A percentile compares a stretch with the other conserved stretches of the same genome.
phyloP scores from a whole-genome alignment of 257 asterid species.

The Solanum sitiens region DNA sequence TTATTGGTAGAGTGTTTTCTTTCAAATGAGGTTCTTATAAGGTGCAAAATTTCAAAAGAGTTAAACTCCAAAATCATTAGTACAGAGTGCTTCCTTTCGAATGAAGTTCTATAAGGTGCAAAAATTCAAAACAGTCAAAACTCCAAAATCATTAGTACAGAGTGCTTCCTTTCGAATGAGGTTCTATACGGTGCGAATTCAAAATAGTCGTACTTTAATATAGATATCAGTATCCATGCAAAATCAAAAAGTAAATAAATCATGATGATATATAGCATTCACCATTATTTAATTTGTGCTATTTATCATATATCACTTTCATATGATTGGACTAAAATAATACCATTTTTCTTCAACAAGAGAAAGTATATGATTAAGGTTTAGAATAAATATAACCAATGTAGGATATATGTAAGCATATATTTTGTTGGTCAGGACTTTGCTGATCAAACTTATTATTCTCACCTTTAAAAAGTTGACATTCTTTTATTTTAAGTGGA shows the following conservation, averaged over 20 bases:
- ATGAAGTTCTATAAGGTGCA: no score
- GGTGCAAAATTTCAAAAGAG: no score
- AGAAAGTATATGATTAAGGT: not conserved
- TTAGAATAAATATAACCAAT: not conserved
- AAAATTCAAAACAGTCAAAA: no score
- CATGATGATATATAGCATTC: not conserved
- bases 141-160: no score
- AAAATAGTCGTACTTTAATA: no score
- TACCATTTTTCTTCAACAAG: not conserved
- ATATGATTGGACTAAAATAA: not conserved
- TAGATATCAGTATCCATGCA: fast-evolving
- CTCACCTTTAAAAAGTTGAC: not conserved
- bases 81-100: no score
- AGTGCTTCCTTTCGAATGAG: no score
- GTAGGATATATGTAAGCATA: not conserved
- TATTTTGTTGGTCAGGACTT: not conserved
- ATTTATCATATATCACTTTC: not conserved
- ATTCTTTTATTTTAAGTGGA: not conserved
- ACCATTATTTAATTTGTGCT: not conserved
- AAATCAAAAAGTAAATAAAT: no score
- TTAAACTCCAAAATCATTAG: no score
- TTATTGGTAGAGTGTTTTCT: no score
- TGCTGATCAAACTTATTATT: not conserved
- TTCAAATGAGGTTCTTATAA: no score
- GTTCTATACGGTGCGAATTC: no score